A percentile compares a stretch with the other conserved stretches of the same genome.
These are phyloP conservation scores for Atalantia buxifolia DNA, from an alignment of 345 rosid genomes.

Conservation along the genomic window DNA sequence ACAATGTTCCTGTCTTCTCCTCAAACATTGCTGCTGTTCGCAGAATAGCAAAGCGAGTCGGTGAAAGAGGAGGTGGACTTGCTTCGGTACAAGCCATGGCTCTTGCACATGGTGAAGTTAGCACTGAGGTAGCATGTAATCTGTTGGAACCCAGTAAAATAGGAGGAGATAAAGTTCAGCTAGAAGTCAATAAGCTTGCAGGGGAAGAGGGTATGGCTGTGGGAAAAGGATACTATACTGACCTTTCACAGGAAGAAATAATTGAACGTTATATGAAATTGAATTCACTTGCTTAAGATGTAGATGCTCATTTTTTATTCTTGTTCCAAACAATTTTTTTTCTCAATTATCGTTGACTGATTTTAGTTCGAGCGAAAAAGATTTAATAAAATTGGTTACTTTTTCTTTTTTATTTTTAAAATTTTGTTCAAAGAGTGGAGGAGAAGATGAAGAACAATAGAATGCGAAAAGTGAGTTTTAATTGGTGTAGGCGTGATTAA, in stretches of 20 bases:
- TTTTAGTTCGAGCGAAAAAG: too few relatives aligned
- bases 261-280: slow-evolving; percentile 44
- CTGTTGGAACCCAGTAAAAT: slow-evolving; percentile 68
- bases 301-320: neutral
- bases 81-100: too few relatives aligned
- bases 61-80: slow-evolving; percentile 86
- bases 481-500: too few relatives aligned
- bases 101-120: slow-evolving; percentile 59
- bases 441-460: too few relatives aligned
- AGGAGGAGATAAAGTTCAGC: slow-evolving; percentile 72
- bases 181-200: slow-evolving; percentile 65
- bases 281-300: slow-evolving; percentile 12
- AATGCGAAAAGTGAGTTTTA: too few relatives aligned
- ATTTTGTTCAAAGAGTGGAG: too few relatives aligned
- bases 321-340: too few relatives aligned
- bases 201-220: slow-evolving; percentile 50
- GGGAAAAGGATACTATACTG: slow-evolving; percentile 78
- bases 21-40: slow-evolving; percentile 49
- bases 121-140: slow-evolving; percentile 88
- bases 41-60: slow-evolving; percentile 57
- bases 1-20: slow-evolving; percentile 72
- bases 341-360: too few relatives aligned
- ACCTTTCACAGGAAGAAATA: slow-evolving; percentile 58
- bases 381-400: too few relatives aligned
- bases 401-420: too few relatives aligned